Conservation (phyloP, 2,329 filamentous ascomycete genomes). For the Coleophoma cylindrospora region DNA sequence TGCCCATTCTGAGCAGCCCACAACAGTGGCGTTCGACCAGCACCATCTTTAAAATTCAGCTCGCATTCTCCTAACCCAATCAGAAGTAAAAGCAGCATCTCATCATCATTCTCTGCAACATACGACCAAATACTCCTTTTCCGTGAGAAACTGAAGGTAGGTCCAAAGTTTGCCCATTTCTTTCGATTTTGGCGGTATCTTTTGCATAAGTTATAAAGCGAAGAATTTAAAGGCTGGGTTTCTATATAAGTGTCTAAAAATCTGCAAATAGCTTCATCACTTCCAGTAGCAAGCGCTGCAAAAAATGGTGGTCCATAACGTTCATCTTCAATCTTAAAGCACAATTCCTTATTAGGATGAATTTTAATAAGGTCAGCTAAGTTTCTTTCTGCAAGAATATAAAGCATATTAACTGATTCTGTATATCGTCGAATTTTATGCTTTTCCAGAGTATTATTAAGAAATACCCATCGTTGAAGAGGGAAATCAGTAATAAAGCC, state of each 20-base stretch:
- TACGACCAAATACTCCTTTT: constrained; percentile 2
- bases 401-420: constrained; percentile 21
- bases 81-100: constrained; percentile 8
- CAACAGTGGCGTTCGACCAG: neutral
- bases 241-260: constrained; percentile 16
- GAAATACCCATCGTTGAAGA: constrained; percentile 22
- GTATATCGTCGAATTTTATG: constrained; percentile 20
- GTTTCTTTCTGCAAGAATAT: constrained; percentile 31
- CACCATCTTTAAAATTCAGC: constrained; percentile 2
- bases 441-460: constrained; percentile 27
- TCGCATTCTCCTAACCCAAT: constrained; percentile 5
- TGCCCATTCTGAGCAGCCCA: constrained; percentile 1
- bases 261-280: constrained; percentile 19
- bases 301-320: constrained; percentile 30
- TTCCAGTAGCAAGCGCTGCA: constrained; percentile 27
- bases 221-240: constrained; percentile 1
- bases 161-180: constrained; percentile 1
- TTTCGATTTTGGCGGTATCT: constrained; percentile 2
- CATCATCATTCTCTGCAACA: constrained; percentile 4
- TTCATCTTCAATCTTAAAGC: constrained; percentile 20
- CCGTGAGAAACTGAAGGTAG: constrained; percentile 8
- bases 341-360: constrained; percentile 10
- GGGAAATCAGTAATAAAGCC: constrained; percentile 28
- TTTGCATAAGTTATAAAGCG: constrained; percentile 5
- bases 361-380: constrained; percentile 22